These are phyloP conservation scores for Endothia cerciana DNA, from an alignment of 2,329 filamentous ascomycete genomes.

Conservation along the genomic window DNA sequence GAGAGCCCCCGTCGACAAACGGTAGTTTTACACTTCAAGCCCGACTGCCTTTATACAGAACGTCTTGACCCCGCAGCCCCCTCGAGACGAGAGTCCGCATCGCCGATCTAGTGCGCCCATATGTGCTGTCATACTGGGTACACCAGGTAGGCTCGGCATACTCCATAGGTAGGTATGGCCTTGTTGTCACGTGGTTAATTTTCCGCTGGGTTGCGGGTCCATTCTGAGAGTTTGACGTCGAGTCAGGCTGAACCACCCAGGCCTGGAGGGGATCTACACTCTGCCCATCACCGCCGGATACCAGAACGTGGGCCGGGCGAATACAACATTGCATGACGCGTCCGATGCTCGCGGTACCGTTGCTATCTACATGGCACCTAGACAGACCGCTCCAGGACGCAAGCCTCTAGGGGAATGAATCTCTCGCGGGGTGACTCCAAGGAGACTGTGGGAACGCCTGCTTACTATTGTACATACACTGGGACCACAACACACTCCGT, in stretches of 20 bases:
- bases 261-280: neutral
- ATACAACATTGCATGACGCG: too few relatives aligned
- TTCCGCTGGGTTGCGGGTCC: neutral
- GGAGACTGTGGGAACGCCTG: too few relatives aligned
- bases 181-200: neutral
- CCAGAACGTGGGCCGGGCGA: neutral
- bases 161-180: neutral
- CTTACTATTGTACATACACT: too few relatives aligned
- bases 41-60: neutral
- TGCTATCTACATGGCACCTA: too few relatives aligned
- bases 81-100: too few relatives aligned
- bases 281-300: neutral
- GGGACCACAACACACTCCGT: neutral
- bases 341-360: neutral
- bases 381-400: too few relatives aligned
- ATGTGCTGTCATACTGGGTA: too few relatives aligned
- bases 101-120: too few relatives aligned
- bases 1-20: neutral
- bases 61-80: too few relatives aligned
- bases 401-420: too few relatives aligned
- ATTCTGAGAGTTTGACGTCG: neutral
- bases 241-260: constrained; percentile 2
- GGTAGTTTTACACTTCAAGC: neutral
- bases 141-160: too few relatives aligned
- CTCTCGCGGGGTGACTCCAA: too few relatives aligned